Conservation (phyloP, 2,329 filamentous ascomycete species). For the Cordyceps sp. region DNA sequence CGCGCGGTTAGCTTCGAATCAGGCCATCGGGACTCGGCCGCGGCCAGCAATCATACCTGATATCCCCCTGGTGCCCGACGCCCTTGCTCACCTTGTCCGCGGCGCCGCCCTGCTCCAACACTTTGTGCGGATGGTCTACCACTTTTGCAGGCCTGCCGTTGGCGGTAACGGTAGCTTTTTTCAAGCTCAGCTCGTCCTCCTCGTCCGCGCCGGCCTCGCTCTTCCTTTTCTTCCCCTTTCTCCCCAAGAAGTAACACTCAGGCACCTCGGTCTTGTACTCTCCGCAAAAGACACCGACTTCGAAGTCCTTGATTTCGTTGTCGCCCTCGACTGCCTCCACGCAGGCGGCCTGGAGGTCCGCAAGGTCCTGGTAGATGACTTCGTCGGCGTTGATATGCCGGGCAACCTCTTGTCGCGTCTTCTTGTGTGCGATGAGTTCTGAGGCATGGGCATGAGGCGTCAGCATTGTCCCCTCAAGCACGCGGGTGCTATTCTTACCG, state of each 20-base stretch:
- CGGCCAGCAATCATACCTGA: neutral
- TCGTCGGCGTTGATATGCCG: constrained; percentile 4
- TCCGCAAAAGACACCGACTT: constrained; percentile 84
- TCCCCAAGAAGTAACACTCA: constrained; percentile 63
- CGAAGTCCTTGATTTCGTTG: constrained; percentile 46
- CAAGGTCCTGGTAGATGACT: constrained; percentile 31
- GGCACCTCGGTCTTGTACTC: constrained; percentile 70
- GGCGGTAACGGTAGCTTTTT: neutral
- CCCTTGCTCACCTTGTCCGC: neutral
- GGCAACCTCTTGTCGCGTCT: constrained; percentile 20
- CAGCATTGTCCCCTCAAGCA: no score
- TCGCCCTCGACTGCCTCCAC: constrained; percentile 44
- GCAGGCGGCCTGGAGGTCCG: constrained; percentile 68
- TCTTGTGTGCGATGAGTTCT: constrained; percentile 26
- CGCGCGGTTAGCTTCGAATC: neutral
- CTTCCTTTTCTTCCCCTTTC: constrained; percentile 23
- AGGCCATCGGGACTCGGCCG: no score
- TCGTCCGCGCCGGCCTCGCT: no score
- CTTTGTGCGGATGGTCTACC: neutral
- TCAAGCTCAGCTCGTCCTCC: neutral
- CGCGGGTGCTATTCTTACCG: neutral
- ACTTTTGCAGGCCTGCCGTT: neutral
- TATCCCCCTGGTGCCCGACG: neutral
- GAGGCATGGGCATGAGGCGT: constrained; percentile 6
- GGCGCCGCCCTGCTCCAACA: neutral